Percentiles rank a stretch among this genome's conserved stretches.
phyloP scores from a whole-genome alignment of 2,329 filamentous ascomycete genomes.

The Trichoderma sp. region DNA sequence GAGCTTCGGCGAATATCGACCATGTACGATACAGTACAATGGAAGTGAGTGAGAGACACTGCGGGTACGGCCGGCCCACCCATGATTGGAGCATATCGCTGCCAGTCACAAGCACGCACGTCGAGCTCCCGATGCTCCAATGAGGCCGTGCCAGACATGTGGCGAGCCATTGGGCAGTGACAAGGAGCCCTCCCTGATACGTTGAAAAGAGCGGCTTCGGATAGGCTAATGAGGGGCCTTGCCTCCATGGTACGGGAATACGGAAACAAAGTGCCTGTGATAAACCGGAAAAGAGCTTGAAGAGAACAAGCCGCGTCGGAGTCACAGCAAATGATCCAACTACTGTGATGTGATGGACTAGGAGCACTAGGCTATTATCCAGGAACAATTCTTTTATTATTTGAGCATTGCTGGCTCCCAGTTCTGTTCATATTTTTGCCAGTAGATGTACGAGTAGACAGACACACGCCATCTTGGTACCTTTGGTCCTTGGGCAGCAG shows the following conservation, averaged over 20 bases:
- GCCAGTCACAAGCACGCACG: constrained; percentile 11
- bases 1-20: constrained; percentile 4
- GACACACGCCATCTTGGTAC: background rate
- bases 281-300: background rate
- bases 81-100: constrained; percentile 3
- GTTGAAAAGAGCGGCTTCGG: background rate
- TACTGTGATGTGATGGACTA: background rate
- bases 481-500: background rate
- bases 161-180: constrained; percentile 3
- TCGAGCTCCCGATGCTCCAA: background rate
- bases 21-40: constrained; percentile 2
- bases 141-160: constrained; percentile 8
- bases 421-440: background rate
- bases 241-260: background rate
- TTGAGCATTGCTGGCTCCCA: background rate
- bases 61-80: background rate
- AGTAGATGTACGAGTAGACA: background rate
- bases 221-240: background rate
- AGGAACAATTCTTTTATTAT: background rate
- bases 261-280: background rate
- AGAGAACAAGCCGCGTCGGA: background rate
- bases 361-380: background rate
- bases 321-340: background rate
- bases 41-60: background rate
- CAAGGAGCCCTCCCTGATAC: background rate